Base-by-base conservation (phyloP, 1,284 basidiomycete species). In the Testicularia cyperi region DNA sequence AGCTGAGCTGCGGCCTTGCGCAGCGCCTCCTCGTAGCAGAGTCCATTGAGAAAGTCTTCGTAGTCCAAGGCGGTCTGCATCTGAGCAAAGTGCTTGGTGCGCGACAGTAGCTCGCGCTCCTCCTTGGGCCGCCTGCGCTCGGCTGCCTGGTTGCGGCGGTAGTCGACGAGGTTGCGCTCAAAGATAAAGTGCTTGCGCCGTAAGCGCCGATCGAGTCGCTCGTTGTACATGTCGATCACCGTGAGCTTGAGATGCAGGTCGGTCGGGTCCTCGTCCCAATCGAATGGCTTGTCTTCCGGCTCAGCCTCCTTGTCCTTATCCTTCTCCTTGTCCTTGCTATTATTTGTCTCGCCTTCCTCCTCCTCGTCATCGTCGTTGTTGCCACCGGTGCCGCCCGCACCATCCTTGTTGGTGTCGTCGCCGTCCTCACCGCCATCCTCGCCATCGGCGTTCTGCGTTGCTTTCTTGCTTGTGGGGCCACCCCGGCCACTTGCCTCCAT, bases 11-110 rank as follows among this genome's bases (percentile, higher is more conserved):
- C 70, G 13, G 63, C 55, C 34, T 60, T 61, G 26, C 66, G 52
- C 31, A 76, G 48, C 19, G 70, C 71, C 38, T 76, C 74, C 42
- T 76, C 73, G 46, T 72, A 69, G 54, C 96, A 82, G 45, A 97
- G 83, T 40, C 95, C 92, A 18, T 91, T 84, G 22, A 88, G 82
- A 70, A 98, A 88, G 3, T 82, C 81, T 74, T 98, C 94, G 68
- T 89, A 95, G 75, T 98, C 92, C 49, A 88, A 84, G 1, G 89
- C 86, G 0, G 91, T 94, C 77, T 96, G 92, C 34, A 97, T 80
- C 49, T 88, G 86, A 19, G 94, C 86, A 77, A 97, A 95, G 14
- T 92, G 90, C 68, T 92, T 88, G 54, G 94, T 83, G 25, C 92
- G 85, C 68, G 89, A 85, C 16, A 92, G 78, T 42, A 97, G 84